phyloP scores from a whole-genome alignment of 495 filamentous ascomycete species.

The Trichoderma reesei region DNA sequence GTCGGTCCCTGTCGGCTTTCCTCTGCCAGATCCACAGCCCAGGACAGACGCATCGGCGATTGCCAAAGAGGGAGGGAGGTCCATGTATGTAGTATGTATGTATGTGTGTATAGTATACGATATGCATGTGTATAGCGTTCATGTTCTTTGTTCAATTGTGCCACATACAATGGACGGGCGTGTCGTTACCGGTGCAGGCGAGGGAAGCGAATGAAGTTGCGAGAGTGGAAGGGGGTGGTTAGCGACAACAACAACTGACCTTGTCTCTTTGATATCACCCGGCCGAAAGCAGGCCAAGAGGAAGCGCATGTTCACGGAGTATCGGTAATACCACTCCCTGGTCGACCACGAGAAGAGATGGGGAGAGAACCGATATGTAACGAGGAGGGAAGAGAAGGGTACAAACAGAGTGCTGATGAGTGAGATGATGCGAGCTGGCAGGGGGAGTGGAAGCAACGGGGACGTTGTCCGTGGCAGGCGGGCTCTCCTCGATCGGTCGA shows the following conservation, averaged over 20 bases:
- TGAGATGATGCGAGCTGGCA: neutral
- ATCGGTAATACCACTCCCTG: neutral
- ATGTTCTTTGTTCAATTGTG: neutral
- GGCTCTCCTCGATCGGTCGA: constrained; percentile 1
- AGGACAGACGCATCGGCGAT: neutral
- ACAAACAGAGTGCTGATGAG: neutral
- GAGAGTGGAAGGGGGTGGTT: neutral
- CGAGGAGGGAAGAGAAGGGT: neutral
- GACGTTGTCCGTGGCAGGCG: constrained; percentile 1
- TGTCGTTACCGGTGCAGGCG: neutral
- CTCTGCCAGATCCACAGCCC: neutral
- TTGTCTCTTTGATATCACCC: too few species aligned
- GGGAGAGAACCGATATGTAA: neutral
- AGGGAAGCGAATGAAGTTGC: neutral
- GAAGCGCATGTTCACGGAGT: neutral
- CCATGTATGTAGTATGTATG: too few species aligned
- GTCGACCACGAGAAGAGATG: neutral
- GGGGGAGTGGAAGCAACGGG: neutral
- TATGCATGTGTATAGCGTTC: too few species aligned
- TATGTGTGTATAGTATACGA: too few species aligned
- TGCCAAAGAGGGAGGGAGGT: neutral
- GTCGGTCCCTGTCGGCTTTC: too few species aligned
- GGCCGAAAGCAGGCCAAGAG: neutral
- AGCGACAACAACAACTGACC: too few species aligned
- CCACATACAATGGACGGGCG: neutral